phyloP scores from a whole-genome alignment of 805 yeast genomes.

The Sugiyamaella lignohabitans region DNA sequence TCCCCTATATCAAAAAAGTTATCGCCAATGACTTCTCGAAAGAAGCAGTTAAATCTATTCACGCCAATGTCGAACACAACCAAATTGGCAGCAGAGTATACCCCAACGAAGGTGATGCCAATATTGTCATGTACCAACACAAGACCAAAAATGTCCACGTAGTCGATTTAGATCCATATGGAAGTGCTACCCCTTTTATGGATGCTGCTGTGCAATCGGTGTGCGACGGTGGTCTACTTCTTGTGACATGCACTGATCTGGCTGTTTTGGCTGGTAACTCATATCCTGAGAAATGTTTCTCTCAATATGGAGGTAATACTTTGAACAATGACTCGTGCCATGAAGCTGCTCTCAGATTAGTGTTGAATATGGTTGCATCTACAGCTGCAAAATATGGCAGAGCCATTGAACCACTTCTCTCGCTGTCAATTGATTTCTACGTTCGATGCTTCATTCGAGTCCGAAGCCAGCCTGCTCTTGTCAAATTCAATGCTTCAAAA shows the following conservation, averaged over 20 bases:
- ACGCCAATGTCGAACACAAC: slow-evolving; percentile 64
- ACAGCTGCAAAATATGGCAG: slow-evolving; percentile 89
- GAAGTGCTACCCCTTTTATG: slow-evolving; percentile 92
- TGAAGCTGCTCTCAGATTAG: slow-evolving; percentile 86
- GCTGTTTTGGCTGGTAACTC: slow-evolving; percentile 95
- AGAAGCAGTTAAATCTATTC: slow-evolving; percentile 78
- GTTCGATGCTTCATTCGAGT: slow-evolving; percentile 81
- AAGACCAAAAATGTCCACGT: slow-evolving; percentile 48
- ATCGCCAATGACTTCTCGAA: slow-evolving; percentile 86
- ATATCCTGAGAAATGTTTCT: slow-evolving; percentile 94
- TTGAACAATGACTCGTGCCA: slow-evolving; percentile 82
- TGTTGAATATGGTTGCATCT: slow-evolving; percentile 64
- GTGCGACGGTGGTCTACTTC: slow-evolving; percentile 74
- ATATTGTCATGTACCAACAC: slow-evolving; percentile 57
- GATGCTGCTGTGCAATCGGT: slow-evolving; percentile 85
- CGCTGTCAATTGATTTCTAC: slow-evolving; percentile 86
- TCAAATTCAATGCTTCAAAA: slow-evolving; percentile 69
- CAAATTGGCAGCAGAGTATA: slow-evolving; percentile 48
- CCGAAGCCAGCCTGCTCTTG: slow-evolving; percentile 68
- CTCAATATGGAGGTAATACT: slow-evolving; percentile 89
- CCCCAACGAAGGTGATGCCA: slow-evolving; percentile 87
- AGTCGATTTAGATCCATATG: slow-evolving; percentile 94
- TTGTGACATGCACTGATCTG: slow-evolving; percentile 94
- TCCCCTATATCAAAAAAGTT: slow-evolving; percentile 64
- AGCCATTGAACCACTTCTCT: slow-evolving; percentile 77